Evolutionary conservation across 192 early-diverging fungal species (phyloP).

Genomic region (Entomortierella parvispora): DNA sequence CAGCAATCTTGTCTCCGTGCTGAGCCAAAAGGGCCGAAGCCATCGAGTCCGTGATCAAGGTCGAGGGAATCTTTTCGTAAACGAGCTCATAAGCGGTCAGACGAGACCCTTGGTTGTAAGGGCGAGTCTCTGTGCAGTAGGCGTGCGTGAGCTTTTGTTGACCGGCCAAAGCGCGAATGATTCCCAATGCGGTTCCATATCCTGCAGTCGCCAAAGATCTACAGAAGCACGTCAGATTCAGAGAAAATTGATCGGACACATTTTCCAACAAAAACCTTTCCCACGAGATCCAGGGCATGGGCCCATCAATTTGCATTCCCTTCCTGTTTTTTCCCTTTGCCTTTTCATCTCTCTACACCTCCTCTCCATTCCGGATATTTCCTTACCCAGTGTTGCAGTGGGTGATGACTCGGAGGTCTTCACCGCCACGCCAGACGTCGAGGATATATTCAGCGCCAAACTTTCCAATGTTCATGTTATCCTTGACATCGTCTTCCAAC

Average conservation of each 20-base stretch:
- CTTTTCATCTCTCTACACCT: not conserved
- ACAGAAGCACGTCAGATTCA: not conserved
- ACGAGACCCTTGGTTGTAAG: slow-evolving; percentile 97
- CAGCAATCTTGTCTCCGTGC: slow-evolving; percentile 68
- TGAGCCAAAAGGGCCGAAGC: slow-evolving; percentile 80
- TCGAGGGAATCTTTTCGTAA: slow-evolving; percentile 91
- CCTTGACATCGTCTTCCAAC: slow-evolving; percentile 85
- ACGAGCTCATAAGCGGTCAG: slow-evolving; percentile 96
- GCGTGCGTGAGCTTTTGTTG: slow-evolving; percentile 72
- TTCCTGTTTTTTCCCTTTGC: not conserved
- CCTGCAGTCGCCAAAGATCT: slow-evolving; percentile 82
- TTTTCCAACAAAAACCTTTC: not conserved
- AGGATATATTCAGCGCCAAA: slow-evolving; percentile 83
- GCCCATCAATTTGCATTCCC: not conserved
- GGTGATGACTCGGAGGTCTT: slow-evolving; percentile 78
- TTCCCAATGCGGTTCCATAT: slow-evolving; percentile 94
- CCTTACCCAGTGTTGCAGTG: slow-evolving; percentile 97
- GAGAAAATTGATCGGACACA: not conserved
- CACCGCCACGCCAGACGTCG: slow-evolving; percentile 47
- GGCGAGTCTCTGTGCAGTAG: slow-evolving; percentile 96
- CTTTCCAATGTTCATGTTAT: slow-evolving; percentile 88
- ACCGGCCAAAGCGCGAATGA: slow-evolving; percentile 81
- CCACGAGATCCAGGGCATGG: not conserved
- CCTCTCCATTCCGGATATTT: slow-evolving; percentile 1
- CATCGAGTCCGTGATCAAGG: slow-evolving; percentile 93